A percentile compares a stretch with the other conserved stretches of the same genome.
Conservation (phyloP, 768 basidiomycete genomes). For the Mycena capillaripes region DNA sequence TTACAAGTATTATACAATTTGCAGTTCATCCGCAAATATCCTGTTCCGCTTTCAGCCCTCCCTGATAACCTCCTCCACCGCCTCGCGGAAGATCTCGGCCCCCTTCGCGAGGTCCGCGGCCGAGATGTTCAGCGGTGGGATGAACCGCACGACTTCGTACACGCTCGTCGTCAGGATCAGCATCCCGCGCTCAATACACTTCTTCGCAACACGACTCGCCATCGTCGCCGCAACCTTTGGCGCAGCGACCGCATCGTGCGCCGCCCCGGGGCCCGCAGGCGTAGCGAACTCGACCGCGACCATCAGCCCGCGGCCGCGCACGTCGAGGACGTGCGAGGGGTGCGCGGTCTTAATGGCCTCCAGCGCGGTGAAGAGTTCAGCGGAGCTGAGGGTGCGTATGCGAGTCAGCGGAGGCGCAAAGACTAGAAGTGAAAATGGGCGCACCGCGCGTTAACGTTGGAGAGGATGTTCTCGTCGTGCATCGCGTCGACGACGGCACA, state of each 20-base stretch:
- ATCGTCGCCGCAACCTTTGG: slow-evolving; percentile 61
- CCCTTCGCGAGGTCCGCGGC: slow-evolving; percentile 82
- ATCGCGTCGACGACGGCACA: slow-evolving; percentile 85
- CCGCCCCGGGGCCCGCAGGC: slow-evolving; percentile 62
- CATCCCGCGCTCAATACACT: slow-evolving; percentile 89
- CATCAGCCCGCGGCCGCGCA: slow-evolving; percentile 94
- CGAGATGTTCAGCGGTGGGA: slow-evolving; percentile 89
- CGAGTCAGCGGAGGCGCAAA: not conserved
- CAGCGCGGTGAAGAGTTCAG: slow-evolving; percentile 77
- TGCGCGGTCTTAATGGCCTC: slow-evolving; percentile 66
- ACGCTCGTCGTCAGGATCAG: slow-evolving; percentile 91
- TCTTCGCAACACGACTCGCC: slow-evolving; percentile 78
- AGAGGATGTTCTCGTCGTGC: slow-evolving; percentile 83
- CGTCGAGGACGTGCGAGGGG: slow-evolving; percentile 81
- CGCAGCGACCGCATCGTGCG: slow-evolving; percentile 59
- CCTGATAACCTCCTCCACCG: slow-evolving; percentile 76
- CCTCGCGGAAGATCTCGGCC: slow-evolving; percentile 72
- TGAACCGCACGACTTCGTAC: slow-evolving; percentile 92
- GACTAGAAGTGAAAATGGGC: slow-evolving; percentile 20
- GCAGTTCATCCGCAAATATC: not conserved
- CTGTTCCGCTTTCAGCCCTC: slow-evolving; percentile 51
- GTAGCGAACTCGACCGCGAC: slow-evolving; percentile 84
- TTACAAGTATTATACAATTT: not conserved
- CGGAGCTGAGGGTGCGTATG: slow-evolving; percentile 60
- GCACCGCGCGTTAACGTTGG: slow-evolving; percentile 83